Evolutionary conservation across 257 asterid genomes (phyloP).

Genomic region (Verbascum thapsus): DNA sequence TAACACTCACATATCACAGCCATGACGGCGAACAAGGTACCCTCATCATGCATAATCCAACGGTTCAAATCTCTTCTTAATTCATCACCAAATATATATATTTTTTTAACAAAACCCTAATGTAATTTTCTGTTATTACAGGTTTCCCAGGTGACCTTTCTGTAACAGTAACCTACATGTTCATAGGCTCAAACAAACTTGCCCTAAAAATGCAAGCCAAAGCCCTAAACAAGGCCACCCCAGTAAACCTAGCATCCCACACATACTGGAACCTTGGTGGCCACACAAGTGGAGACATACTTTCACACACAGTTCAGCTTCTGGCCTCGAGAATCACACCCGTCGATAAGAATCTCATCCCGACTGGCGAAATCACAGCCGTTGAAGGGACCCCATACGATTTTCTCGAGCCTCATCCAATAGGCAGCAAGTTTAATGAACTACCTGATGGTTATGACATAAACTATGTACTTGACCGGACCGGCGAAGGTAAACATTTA

Average conservation of each 20-base stretch:
- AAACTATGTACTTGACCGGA: constrained; percentile 63
- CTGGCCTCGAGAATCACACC: constrained; percentile 64
- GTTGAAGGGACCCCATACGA: constrained; percentile 62
- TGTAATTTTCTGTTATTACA: constrained; percentile 15
- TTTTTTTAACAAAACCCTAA: no score
- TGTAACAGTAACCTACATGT: constrained; percentile 61
- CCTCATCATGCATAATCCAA: neutral
- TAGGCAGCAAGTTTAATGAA: constrained; percentile 49
- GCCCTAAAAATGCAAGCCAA: constrained; percentile 65
- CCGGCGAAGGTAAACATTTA: constrained; percentile 33
- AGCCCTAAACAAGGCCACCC: constrained; percentile 61
- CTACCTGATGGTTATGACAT: constrained; percentile 66
- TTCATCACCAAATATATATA: no score
- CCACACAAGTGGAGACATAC: constrained; percentile 60
- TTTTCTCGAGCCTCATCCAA: constrained; percentile 49
- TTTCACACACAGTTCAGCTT: constrained; percentile 62
- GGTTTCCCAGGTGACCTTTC: constrained; percentile 76
- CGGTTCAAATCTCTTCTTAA: neutral
- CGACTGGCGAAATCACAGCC: constrained; percentile 58
- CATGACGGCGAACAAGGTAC: constrained; percentile 82
- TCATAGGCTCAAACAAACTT: constrained; percentile 46
- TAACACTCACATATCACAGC: constrained; percentile 64
- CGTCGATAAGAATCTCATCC: constrained; percentile 59
- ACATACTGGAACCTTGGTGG: constrained; percentile 89
- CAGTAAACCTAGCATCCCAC: constrained; percentile 81